These are phyloP conservation scores for Trichoderma parareesei DNA, from an alignment of 495 filamentous ascomycete species.

Conservation along the genomic window DNA sequence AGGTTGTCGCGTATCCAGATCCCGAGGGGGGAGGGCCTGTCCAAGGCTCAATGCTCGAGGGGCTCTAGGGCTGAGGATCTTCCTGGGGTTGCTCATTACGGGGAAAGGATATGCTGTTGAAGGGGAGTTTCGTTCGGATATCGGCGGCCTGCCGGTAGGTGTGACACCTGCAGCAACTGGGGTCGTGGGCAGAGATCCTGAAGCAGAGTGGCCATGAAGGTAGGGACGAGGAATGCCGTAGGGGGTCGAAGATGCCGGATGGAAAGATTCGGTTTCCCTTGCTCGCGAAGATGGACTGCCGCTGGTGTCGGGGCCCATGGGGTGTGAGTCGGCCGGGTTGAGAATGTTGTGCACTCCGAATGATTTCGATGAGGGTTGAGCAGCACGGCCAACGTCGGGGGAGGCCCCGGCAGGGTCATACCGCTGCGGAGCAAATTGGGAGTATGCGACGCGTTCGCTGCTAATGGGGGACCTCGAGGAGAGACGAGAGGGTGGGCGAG, in stretches of 20 bases:
- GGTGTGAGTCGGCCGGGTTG: constrained; percentile 35
- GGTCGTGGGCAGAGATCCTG: constrained; percentile 23
- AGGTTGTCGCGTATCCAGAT: constrained; percentile 32
- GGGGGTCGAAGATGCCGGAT: not conserved
- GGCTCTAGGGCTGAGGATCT: constrained; percentile 58
- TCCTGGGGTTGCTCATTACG: constrained; percentile 31
- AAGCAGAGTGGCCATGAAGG: constrained; percentile 19
- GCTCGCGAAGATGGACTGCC: not conserved
- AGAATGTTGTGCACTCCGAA: constrained; percentile 45
- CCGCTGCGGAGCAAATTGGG: constrained; percentile 12
- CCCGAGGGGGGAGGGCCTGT: constrained; percentile 37
- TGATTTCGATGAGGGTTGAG: constrained; percentile 29
- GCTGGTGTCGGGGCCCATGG: not conserved
- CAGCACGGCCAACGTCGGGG: not conserved
- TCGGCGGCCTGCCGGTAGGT: constrained; percentile 18
- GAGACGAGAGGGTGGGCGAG: constrained; percentile 37
- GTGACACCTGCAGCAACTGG: constrained; percentile 22
- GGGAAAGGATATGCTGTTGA: constrained; percentile 32
- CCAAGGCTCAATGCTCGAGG: constrained; percentile 42
- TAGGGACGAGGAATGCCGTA: constrained; percentile 1
- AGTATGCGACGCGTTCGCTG: constrained; percentile 23
- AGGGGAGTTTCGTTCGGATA: constrained; percentile 30
- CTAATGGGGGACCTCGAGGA: constrained; percentile 15
- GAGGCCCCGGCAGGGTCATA: constrained; percentile 15
- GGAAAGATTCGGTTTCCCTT: not conserved